Conservation (phyloP, 1,139 yeast species). For the Taphrina sp. region DNA sequence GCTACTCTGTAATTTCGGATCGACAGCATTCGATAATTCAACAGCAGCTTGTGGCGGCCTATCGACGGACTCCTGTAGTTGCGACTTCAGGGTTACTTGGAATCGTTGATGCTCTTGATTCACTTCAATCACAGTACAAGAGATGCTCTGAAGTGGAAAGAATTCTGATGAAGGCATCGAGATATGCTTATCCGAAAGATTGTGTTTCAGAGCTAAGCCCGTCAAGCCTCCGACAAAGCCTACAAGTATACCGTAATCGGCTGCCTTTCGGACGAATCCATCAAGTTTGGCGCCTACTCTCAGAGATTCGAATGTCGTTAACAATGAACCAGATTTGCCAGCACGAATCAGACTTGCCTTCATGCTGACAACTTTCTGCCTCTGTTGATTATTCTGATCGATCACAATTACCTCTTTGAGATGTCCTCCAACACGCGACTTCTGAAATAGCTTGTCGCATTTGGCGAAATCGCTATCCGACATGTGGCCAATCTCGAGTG, state of each 20-base stretch:
- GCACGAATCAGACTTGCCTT: conserved; percentile 69
- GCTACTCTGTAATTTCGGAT: conserved; percentile 49
- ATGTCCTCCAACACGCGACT: conserved; percentile 58
- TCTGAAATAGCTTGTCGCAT: conserved; percentile 62
- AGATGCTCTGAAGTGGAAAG: conserved; percentile 49
- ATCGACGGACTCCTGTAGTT: conserved; percentile 36
- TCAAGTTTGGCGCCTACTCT: conserved; percentile 53
- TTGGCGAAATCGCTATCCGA: conserved; percentile 70
- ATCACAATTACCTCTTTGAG: conserved; percentile 63
- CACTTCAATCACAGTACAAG: conserved; percentile 32
- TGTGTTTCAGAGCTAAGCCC: conserved; percentile 69
- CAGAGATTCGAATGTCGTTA: conserved; percentile 60
- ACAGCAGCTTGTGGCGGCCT: conserved; percentile 18
- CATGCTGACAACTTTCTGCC: conserved; percentile 60
- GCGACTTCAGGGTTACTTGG: conserved; percentile 47
- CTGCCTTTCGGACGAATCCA: conserved; percentile 77
- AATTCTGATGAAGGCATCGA: conserved; percentile 61
- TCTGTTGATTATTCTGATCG: conserved; percentile 62
- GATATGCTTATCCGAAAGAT: conserved; percentile 53
- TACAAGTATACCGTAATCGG: conserved; percentile 73
- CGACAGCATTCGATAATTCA: conserved; percentile 58
- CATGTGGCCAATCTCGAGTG: conserved; percentile 70
- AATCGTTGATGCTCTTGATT: conserved; percentile 35
- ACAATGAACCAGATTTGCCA: conserved; percentile 57
- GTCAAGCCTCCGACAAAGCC: conserved; percentile 76